A percentile compares a stretch with the other conserved stretches of the same genome.
phyloP scores from a whole-genome alignment of 2,329 filamentous ascomycete species.

The Didymella keratinophila region DNA sequence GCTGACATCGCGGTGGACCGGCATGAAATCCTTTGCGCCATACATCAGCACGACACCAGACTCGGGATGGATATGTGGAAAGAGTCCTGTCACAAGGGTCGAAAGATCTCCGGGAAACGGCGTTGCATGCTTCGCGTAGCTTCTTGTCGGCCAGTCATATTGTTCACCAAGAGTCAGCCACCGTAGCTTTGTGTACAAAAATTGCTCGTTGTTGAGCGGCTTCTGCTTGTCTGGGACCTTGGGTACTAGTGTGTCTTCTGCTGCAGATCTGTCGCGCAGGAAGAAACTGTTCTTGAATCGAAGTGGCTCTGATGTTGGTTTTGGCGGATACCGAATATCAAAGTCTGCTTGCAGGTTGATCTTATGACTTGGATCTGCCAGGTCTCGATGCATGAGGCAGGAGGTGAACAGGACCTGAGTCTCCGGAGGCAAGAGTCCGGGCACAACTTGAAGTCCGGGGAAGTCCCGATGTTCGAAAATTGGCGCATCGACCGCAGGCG shows the following conservation, averaged over 20 bases:
- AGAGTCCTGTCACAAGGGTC: constrained; percentile 72
- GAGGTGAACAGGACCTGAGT: constrained; percentile 76
- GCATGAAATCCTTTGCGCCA: constrained; percentile 87
- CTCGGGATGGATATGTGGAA: constrained; percentile 81
- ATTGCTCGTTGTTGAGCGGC: constrained; percentile 72
- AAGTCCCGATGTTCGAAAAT: constrained; percentile 51
- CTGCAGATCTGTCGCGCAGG: constrained; percentile 38
- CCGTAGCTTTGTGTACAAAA: constrained; percentile 81
- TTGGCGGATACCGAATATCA: constrained; percentile 66
- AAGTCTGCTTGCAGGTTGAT: constrained; percentile 91
- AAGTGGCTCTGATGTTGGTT: constrained; percentile 46
- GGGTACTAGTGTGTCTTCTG: constrained; percentile 56
- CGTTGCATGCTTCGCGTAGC: constrained; percentile 76
- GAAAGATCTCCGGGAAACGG: constrained; percentile 78
- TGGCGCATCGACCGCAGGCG: constrained; percentile 34
- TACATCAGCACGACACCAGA: constrained; percentile 96
- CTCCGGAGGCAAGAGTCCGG: constrained; percentile 73
- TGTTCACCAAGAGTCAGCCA: constrained; percentile 96
- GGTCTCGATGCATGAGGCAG: constrained; percentile 78
- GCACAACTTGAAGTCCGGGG: constrained; percentile 74
- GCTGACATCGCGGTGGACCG: constrained; percentile 92
- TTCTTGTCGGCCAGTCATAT: constrained; percentile 93
- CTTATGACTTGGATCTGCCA: constrained; percentile 75
- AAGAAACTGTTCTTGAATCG: constrained; percentile 47
- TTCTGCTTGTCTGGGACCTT: constrained; percentile 77